Evolutionary conservation across 2,329 filamentous ascomycete genomes (phyloP).

Genomic region (Beauveria sp.): DNA sequence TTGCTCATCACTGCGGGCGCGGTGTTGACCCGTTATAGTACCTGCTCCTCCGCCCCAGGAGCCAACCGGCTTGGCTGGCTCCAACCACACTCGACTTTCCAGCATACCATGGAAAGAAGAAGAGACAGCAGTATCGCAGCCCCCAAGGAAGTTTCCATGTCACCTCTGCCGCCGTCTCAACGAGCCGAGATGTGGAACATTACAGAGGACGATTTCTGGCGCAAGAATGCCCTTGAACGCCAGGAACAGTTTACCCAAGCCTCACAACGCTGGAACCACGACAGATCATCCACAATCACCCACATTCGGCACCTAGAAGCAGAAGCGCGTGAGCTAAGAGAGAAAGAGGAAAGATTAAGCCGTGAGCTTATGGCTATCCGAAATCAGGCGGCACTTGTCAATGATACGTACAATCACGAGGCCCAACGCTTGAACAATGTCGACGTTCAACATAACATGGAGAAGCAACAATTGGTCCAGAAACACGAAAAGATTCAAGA

Average conservation of each 20-base stretch:
- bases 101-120: not conserved
- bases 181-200: slow-evolving; percentile 25
- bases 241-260: slow-evolving; percentile 17
- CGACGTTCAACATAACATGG: not conserved
- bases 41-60: not conserved
- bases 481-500: not conserved
- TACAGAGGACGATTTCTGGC: slow-evolving; percentile 29
- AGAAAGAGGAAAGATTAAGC: not conserved
- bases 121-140: not conserved
- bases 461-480: not conserved
- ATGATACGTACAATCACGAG: not conserved
- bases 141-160: not conserved
- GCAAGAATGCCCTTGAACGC: slow-evolving; percentile 20
- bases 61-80: not conserved
- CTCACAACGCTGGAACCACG: slow-evolving; percentile 15
- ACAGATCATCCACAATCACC: not conserved
- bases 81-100: not conserved
- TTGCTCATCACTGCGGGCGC: slow-evolving; percentile 1
- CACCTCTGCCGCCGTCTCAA: not conserved
- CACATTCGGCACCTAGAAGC: not conserved
- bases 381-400: not conserved
- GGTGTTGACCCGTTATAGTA: not conserved
- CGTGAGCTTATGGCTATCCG: not conserved
- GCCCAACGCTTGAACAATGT: not conserved
- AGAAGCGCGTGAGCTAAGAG: not conserved